Conservation (phyloP, 1,284 basidiomycete species). For the Phylloporus sp. region DNA sequence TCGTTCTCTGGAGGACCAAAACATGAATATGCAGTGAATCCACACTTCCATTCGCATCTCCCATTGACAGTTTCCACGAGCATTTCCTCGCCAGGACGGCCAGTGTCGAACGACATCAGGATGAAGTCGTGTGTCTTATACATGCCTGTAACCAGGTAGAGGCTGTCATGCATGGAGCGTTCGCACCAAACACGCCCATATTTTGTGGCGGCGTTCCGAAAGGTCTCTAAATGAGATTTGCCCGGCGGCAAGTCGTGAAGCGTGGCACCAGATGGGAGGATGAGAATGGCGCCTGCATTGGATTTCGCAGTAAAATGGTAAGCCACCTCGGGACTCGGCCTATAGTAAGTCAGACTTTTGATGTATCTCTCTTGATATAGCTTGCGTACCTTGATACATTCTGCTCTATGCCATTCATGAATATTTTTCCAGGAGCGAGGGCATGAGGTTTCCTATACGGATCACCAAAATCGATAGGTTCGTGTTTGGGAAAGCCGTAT, state of each 20-base stretch:
- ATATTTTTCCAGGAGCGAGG: not conserved
- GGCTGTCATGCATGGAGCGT: not conserved
- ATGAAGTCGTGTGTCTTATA: not conserved
- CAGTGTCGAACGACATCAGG: not conserved
- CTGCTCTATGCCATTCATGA: not conserved
- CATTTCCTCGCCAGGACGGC: not conserved
- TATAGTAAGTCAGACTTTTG: not conserved
- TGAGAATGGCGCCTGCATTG: not conserved
- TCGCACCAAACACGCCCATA: not conserved
- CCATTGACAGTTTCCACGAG: not conserved
- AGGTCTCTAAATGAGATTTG: not conserved
- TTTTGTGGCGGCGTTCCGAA: not conserved
- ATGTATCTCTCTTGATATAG: not conserved
- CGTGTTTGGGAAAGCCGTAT: not conserved
- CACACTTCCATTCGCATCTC: not conserved
- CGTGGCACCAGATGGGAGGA: not conserved
- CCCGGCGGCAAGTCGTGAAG: not conserved
- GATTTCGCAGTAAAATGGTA: not conserved
- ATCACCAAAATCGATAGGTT: not conserved
- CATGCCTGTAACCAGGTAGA: not conserved
- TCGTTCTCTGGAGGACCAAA: not conserved
- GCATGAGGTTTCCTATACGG: not conserved
- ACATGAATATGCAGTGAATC: not conserved
- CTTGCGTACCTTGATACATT: not conserved
- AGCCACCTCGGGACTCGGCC: not conserved